Percentiles rank a stretch among this genome's conserved stretches.
These are phyloP conservation scores for Senna tora DNA, from an alignment of 306 rosid species.

Conservation along the genomic window DNA sequence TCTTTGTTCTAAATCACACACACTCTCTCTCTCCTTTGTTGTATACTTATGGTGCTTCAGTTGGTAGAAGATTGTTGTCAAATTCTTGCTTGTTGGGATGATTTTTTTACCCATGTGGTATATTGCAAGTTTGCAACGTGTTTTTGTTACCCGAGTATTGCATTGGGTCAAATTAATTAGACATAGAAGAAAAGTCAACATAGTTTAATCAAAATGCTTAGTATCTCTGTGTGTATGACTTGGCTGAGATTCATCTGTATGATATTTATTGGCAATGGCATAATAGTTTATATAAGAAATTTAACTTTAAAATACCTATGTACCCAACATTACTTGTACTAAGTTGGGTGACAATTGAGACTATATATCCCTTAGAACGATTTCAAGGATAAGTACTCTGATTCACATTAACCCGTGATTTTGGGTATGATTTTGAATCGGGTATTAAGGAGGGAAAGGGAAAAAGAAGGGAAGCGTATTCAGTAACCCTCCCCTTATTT, in stretches of 20 bases:
- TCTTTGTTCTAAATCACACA: background rate
- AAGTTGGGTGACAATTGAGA: no score
- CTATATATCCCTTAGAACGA: no score
- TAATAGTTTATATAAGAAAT: no score
- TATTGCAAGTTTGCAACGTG: background rate
- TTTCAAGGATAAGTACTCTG: no score
- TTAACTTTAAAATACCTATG: no score
- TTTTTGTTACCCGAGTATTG: background rate
- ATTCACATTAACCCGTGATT: no score
- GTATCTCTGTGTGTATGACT: no score
- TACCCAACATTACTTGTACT: no score
- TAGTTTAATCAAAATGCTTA: background rate
- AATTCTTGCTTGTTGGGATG: background rate
- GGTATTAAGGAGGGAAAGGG: no score
- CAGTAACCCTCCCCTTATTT: no score
- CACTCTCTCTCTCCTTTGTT: background rate
- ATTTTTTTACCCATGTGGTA: background rate
- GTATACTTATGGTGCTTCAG: constrained; percentile 15
- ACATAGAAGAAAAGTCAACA: background rate
- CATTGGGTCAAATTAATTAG: background rate
- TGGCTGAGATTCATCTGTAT: background rate
- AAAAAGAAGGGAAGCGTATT: no score
- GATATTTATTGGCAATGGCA: background rate
- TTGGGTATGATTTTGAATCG: no score
- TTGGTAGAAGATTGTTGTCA: constrained; percentile 2